Base-by-base conservation (phyloP, 2,329 filamentous ascomycete genomes). In the Ambrosiella cleistominuta region DNA sequence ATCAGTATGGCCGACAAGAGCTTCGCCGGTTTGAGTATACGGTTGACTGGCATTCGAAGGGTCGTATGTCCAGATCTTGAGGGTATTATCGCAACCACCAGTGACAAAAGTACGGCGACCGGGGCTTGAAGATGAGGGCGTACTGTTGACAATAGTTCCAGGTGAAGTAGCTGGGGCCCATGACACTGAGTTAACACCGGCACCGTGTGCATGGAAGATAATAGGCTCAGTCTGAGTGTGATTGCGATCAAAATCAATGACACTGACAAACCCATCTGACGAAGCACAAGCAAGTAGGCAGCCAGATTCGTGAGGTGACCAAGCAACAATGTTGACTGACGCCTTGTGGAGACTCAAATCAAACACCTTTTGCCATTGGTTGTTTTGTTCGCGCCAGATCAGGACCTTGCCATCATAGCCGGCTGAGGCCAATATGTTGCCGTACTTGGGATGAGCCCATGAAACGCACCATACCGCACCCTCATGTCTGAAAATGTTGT, bases 361-460 rank as follows among this genome's bases (percentile, higher is more conserved):
- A 74, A 93, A 95, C 70, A 96, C 88, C 68, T 85, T 83, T 66
- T 89, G 85, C 85, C 85, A 89, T 65, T 80, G 75, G 64, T 76
- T 79, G 65, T 72, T 75, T 70, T 90, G 85, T 72, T 98, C 93
- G 70, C 90, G 88, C 89, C 91, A 98, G 77, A 98, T 95, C 70
- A 97, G 83, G 64, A 98, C 91, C 72, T 95, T 95, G 71, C 91
- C 93, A 71, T 98, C 93, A 74, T 96, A 98, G 64, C 87, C 88
- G 56, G 89, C 88, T 62, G 88, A 95, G 58, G 93, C 93, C 61
- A 98, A 84, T 68, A 98, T 96, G 70, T 91, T 96, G 74, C 93
- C 93, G 71, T 94, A 97, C 70, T 98, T 97, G 62, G 93, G 93
- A 68, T 98, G 93, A 54, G 91, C 90, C 93, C 93, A 98, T 65